phyloP scores from a whole-genome alignment of 176 grass and related monocot genomes.

The Rhynchospora tenuis region DNA sequence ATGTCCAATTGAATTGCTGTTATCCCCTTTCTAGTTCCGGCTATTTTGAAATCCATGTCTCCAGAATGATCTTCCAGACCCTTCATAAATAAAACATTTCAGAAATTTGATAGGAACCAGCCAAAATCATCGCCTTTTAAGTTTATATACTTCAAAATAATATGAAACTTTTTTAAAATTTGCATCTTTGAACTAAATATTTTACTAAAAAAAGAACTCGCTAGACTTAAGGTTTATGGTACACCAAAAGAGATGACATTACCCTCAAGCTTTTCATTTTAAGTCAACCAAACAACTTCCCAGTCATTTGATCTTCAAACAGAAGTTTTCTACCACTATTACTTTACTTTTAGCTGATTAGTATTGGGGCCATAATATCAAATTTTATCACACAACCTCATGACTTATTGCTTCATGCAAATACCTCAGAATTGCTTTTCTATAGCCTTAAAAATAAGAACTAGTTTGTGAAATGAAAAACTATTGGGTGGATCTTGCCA shows the following conservation, averaged over 20 bases:
- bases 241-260: background rate
- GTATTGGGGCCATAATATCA: background rate
- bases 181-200: background rate
- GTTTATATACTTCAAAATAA: background rate
- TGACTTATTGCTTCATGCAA: background rate
- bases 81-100: slow-evolving; percentile 36
- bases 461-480: background rate
- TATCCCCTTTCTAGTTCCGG: slow-evolving; percentile 89
- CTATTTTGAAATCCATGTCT: slow-evolving; percentile 99
- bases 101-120: background rate
- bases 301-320: background rate
- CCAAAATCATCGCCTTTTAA: background rate
- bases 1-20: slow-evolving; percentile 98
- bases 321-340: background rate
- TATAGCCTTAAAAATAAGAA: background rate
- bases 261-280: background rate
- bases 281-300: background rate
- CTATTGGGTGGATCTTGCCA: background rate
- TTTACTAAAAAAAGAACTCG: background rate
- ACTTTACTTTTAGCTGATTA: background rate
- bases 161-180: background rate
- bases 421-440: background rate
- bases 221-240: background rate
- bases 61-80: slow-evolving; percentile 96
- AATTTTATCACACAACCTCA: background rate